Conservation (phyloP, 306 rosid genomes). For the Hippophae gyantsensis region DNA sequence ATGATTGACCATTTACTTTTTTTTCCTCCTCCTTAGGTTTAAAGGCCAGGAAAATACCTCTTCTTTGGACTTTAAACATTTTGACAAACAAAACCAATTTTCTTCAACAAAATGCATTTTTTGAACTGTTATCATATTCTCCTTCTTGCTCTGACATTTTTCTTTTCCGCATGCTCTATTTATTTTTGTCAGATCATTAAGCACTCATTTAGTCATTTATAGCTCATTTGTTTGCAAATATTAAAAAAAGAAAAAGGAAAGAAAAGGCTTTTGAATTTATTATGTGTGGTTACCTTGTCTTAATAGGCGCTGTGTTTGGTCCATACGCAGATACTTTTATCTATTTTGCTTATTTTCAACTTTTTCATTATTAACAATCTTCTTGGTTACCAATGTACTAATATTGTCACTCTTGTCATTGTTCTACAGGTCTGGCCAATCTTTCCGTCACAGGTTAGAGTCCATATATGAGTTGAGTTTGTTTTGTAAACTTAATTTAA, state of each 20-base stretch:
- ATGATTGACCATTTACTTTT: neutral
- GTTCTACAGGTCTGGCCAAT: slow-evolving; percentile 69
- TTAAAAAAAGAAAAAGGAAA: too few relatives aligned
- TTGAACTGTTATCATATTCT: too few relatives aligned
- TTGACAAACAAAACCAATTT: too few relatives aligned
- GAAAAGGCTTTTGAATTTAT: too few relatives aligned
- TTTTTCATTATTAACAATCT: neutral
- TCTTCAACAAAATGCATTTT: too few relatives aligned
- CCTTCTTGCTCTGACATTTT: too few relatives aligned
- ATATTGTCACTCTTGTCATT: slow-evolving; percentile 9
- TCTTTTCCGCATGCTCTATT: too few relatives aligned
- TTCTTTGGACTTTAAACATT: too few relatives aligned
- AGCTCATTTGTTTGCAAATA: too few relatives aligned
- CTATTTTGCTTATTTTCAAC: neutral
- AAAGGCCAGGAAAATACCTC: neutral
- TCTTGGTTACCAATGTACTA: slow-evolving; percentile 6
- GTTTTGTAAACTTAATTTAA: neutral
- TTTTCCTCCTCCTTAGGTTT: neutral
- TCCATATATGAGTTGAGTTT: slow-evolving; percentile 18
- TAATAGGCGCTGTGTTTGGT: neutral
- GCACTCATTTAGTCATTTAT: too few relatives aligned
- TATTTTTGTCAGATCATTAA: too few relatives aligned
- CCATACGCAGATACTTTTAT: neutral
- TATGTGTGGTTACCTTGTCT: too few relatives aligned
- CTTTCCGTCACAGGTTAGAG: slow-evolving; percentile 81